A percentile compares a stretch with the other conserved stretches of the same genome.
Conservation (phyloP, 495 filamentous ascomycete species). For the Penicillium nucicola region DNA sequence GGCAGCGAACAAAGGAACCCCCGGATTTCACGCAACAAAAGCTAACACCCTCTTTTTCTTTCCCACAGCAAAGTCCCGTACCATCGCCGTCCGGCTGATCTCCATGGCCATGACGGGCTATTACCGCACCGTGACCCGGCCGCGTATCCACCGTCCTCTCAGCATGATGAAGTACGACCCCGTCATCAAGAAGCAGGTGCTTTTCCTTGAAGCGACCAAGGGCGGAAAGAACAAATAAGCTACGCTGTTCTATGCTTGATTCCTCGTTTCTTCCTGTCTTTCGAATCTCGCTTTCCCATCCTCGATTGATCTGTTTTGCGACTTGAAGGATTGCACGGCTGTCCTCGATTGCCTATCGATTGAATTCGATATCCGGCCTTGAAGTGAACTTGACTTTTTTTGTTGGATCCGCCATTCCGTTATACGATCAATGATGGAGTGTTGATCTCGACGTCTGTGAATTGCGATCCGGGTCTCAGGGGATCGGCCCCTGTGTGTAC, state of each 20-base stretch:
- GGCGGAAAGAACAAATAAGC: constrained; percentile 43
- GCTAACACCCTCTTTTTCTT: constrained; percentile 5
- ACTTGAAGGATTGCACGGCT: background rate
- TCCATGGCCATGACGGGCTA: constrained; percentile 99
- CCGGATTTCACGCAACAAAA: background rate
- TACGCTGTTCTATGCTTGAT: background rate
- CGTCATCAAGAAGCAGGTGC: constrained; percentile 90
- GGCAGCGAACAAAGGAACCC: background rate
- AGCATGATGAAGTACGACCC: constrained; percentile 99
- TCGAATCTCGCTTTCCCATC: background rate
- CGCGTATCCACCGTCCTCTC: constrained; percentile 75
- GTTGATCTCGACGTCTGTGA: background rate
- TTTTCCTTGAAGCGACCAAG: constrained; percentile 89
- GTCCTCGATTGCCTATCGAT: background rate
- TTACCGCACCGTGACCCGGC: constrained; percentile 85
- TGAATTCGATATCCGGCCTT: background rate
- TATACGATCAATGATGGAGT: background rate
- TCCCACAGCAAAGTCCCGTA: constrained; percentile 78
- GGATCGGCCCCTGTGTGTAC: constrained; percentile 15
- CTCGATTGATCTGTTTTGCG: background rate
- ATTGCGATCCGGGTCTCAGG: constrained; percentile 1
- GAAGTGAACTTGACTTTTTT: background rate
- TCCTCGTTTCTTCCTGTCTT: constrained; percentile 1
- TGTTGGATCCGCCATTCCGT: background rate
- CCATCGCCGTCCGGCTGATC: constrained; percentile 87